Base-by-base conservation (phyloP, 495 filamentous ascomycete species). In the Penicillium tannophilum region DNA sequence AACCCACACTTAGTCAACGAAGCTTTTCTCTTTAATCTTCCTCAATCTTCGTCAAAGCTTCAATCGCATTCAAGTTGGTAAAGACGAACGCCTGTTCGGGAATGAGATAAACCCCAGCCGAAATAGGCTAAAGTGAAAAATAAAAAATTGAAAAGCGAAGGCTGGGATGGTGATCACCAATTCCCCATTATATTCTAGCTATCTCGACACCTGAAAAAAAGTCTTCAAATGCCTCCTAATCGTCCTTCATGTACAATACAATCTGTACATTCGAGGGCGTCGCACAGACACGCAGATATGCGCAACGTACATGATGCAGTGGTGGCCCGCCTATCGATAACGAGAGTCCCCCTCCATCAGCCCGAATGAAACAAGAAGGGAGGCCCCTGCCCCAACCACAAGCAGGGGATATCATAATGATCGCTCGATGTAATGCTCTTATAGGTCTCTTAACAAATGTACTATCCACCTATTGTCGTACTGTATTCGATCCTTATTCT, bases 291-390 rank as follows among this genome's bases (percentile, higher is more conserved):
- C 14, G 24, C 45, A 44, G 52, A 54, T 54, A 54, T 54, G 52
- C 52, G 52, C 52, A 48, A 41, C 52, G 47, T 59, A 59, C 56
- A 59, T 30, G 35, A 54, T 55, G 56, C 61, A 63, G 56, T 36
- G 14, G 9, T 31, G 12, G 20, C 31, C 54, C 24, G 49, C 64
- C 64, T 67, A 67, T 67, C 61, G 64, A 64, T 62, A 56, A 62
- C 59, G 11, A 55, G 53, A 30, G 20, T 42, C 28, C 64, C 64
- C 64, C 64, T 67, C 64, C 64, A 64, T 56, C 56, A 54, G 11
- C 28, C 26, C 4, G 14, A n/a, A 50, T 50, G 14, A 50, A 50
- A 14, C 12, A 50, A 17, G 23, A 17, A 16, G 33, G 16, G 46
- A 51, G 53, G 49, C 26, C 35, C 35, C 41, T 55, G 50, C 35